Base-by-base conservation (phyloP, 257 asterid genomes). In the Capsicum pubescens region DNA sequence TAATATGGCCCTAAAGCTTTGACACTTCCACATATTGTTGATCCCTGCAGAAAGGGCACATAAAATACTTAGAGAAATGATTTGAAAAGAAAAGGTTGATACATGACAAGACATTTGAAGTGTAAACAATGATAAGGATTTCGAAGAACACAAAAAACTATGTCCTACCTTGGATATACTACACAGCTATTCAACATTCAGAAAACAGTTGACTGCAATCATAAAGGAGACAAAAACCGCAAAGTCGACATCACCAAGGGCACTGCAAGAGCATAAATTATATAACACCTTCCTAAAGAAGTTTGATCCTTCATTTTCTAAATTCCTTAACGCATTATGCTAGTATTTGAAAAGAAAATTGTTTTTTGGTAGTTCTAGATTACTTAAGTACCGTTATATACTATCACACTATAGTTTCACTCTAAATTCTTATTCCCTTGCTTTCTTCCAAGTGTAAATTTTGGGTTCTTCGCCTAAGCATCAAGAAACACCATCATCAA, bases 1-100 rank as follows among this genome's bases (percentile, higher is more conserved):
- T 92, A 55, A 94, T 92, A 54, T 87, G 88, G 97, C 96, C 86
- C 86, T 90, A 80, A 83, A 86, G 84, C 79, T 83, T 85, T 88
- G 89, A 85, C 84, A 85, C 80, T 83, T 89, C 91, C 85, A 90
- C 64, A 92, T 89, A 85, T 85, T 89, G 55, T 86, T 92, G 78
- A 90, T 85, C 68, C 95, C 98, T 95, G 88, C 84, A 86, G 79
- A 69, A 71, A 74, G 32, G 50, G 64, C 26, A 54, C 9, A 74
- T 21, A 14, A 26, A n/a, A 15, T 54, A 50, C 64, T 76, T 26
- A 77, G 15, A 77, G 50, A 14, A 77, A 76, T 7, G 35, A 74
- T 76, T 77, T 54, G 46, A 26, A 13, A 52, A 26, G 3, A 14
- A 46, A 12, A 39, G 26, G 4, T 8, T 15, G 6, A 54, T 26